Base-by-base conservation (phyloP, 768 basidiomycete species). In the Hygrocybe coccinea region DNA sequence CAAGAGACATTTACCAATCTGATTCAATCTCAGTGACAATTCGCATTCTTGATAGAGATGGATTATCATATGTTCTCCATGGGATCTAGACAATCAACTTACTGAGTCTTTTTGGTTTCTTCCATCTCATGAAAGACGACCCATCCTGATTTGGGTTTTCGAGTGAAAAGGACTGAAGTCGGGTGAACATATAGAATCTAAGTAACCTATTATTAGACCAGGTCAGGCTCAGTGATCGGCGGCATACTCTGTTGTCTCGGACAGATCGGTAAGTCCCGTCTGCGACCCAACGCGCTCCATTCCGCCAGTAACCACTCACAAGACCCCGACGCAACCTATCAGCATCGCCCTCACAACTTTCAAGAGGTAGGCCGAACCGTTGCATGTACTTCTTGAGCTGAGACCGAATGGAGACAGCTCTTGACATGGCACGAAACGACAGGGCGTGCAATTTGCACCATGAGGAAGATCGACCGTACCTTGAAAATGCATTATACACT, bases 301-400 rank as follows among this genome's bases (percentile, higher is more conserved):
- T 97, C 53, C 90, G 81, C 84, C 94, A 95, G 67, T 97, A 97
- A 1, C 94, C 95, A 58, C 85, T 86, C 5, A 93, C 89, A 3
- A 99, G 79, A 67, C 97, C 98, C 59, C 83, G 80, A n/a, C 93
- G 77, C 51, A 99, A 71, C 43, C 89, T 76, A 60, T 82, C 84
- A 7, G 82, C 84, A 70, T 98, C 95, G 0, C 92, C 93, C 63
- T 95, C 80, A 67, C 95, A 97, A 67, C 92, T 94, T 55, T 89
- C 82, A 19, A 84, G 68, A 0, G 89, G 87, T 22, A 95, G 75
- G 39, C 83, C 79, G 67, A 97, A 98, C 11, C 97, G 83, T 54
- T 86, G 82, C 84, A 98, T 87, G 67, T 97, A 98, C 71, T 94
- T 97, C 65, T 89, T 87, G 35, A 99, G 77, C 65, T 99, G 97